A percentile compares a stretch with the other conserved stretches of the same genome.
phyloP scores from a whole-genome alignment of 441 rosid genomes.

The Brassica hybrid region DNA sequence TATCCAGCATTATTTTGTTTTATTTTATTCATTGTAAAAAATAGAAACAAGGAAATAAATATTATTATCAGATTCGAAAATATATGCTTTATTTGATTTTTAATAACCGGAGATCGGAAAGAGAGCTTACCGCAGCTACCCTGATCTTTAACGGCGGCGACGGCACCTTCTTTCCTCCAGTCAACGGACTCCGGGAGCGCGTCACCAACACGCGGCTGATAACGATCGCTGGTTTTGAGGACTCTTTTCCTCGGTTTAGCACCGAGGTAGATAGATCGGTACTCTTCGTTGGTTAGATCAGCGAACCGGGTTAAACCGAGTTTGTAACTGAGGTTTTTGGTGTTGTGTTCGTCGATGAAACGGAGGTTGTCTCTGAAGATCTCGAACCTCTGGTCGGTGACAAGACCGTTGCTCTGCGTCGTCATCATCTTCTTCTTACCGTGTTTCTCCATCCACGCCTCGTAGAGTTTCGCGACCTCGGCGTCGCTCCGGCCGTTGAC shows the following conservation, averaged over 20 bases:
- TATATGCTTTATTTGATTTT: background rate
- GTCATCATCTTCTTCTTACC: constrained; percentile 46
- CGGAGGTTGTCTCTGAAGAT: constrained; percentile 81
- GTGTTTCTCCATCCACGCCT: constrained; percentile 74
- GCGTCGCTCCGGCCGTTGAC: constrained; percentile 61
- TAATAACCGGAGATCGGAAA: background rate
- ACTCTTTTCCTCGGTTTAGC: constrained; percentile 45
- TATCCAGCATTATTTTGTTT: too few relatives aligned
- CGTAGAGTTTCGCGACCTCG: constrained; percentile 72
- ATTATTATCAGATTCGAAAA: constrained; percentile 11
- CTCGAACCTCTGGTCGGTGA: constrained; percentile 59
- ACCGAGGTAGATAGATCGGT: constrained; percentile 69
- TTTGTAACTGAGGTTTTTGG: constrained; percentile 56
- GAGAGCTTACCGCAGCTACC: constrained; percentile 57
- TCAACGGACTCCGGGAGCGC: constrained; percentile 72
- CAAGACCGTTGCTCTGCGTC: constrained; percentile 30
- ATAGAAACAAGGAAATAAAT: too few relatives aligned
- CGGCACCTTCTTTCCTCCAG: constrained; percentile 90
- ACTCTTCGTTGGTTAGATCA: constrained; percentile 91
- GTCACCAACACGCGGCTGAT: constrained; percentile 64
- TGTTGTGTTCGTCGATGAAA: constrained; percentile 79
- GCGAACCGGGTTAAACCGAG: constrained; percentile 86
- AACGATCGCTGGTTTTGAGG: constrained; percentile 53
- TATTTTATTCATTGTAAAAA: background rate
- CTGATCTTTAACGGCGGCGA: constrained; percentile 79